Evolutionary conservation across 2,329 filamentous ascomycete genomes (phyloP), one percentile per base, ranked within the genome.

Genomic region (Epicoccum nigrum): DNA sequence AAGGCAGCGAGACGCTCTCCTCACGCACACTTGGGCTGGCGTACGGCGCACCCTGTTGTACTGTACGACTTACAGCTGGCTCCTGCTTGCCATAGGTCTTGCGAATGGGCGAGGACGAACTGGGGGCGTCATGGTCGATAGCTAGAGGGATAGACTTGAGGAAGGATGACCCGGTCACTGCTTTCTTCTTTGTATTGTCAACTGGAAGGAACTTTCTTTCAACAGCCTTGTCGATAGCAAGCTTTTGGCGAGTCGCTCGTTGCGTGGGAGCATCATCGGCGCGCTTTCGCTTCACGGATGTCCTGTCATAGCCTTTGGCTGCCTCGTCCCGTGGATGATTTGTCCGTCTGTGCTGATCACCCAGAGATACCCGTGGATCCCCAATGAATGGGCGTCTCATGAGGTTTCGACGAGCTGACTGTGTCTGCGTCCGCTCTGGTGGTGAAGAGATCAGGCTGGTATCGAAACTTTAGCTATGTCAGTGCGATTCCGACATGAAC

Each of bases 311-410:
- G 23, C 9, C 3, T 25, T 9, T 25, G 9, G 6, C 6, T 25
- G 23, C 23, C 6, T 40, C 21, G n/a, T 16, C 6, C 23, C 13
- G 15, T 19, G 3, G n/a, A 20, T 7, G n/a, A n/a, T 13, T 4
- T 8, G 13, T 11, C 17, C 37, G 40, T 15, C 9, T 38, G 12
- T 21, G 4, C 21, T 51, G 34, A 16, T 42, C 37, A 9, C 13
- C 17, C n/a, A 35, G 43, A 16, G 52, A 23, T 9, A 60, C 34
- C 28, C 54, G 59, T 2, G 60, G 51, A 31, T 63, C 42, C 16
- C 56, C 50, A 8, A 64, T 64, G 4, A 60, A 64, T 4, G 56
- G 45, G 8, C 63, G 50, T 35, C 58, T 60, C 47, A 64, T 55
- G 23, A 65, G 43, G 21, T 54, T 59, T 13, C 42, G 46, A 23